phyloP scores from a whole-genome alignment of 2,329 filamentous ascomycete genomes.

The Cadophora sp. region DNA sequence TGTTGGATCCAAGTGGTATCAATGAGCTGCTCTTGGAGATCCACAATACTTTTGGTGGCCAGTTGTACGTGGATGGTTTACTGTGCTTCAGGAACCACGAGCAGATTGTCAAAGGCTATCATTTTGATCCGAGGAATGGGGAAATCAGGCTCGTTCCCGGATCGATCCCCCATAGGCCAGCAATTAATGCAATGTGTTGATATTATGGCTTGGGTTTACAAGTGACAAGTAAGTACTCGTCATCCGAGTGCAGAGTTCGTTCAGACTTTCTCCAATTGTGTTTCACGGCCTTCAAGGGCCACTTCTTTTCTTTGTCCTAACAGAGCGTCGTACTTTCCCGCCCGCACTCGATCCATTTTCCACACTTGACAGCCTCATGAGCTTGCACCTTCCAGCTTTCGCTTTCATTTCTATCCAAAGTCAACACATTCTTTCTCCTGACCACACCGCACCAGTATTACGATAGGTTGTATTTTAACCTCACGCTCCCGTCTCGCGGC shows the following conservation, averaged over 20 bases:
- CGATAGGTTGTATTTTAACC: too few relatives aligned
- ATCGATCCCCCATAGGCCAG: not conserved
- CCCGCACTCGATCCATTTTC: too few relatives aligned
- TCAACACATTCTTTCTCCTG: too few relatives aligned
- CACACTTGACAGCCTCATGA: too few relatives aligned
- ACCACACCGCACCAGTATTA: too few relatives aligned
- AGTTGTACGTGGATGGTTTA: conserved; percentile 37
- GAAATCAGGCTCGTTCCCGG: conserved; percentile 37
- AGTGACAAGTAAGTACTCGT: not conserved
- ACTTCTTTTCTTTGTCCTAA: too few relatives aligned
- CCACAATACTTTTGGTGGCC: conserved; percentile 35
- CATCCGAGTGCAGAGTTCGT: too few relatives aligned
- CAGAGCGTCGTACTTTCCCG: too few relatives aligned
- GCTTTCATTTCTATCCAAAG: too few relatives aligned
- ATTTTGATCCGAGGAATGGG: conserved; percentile 39
- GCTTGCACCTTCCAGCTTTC: too few relatives aligned
- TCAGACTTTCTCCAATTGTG: too few relatives aligned
- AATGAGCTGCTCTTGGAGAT: conserved; percentile 33
- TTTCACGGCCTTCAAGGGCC: not conserved
- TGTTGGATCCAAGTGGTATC: conserved; percentile 39
- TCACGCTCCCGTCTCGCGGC: too few relatives aligned
- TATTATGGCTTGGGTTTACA: not conserved
- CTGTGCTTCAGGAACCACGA: conserved; percentile 31
- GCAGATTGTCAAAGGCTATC: conserved; percentile 20
- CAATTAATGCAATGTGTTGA: not conserved